Evolutionary conservation across 768 basidiomycete species (phyloP).

Genomic region (Naematelia encephala): DNA sequence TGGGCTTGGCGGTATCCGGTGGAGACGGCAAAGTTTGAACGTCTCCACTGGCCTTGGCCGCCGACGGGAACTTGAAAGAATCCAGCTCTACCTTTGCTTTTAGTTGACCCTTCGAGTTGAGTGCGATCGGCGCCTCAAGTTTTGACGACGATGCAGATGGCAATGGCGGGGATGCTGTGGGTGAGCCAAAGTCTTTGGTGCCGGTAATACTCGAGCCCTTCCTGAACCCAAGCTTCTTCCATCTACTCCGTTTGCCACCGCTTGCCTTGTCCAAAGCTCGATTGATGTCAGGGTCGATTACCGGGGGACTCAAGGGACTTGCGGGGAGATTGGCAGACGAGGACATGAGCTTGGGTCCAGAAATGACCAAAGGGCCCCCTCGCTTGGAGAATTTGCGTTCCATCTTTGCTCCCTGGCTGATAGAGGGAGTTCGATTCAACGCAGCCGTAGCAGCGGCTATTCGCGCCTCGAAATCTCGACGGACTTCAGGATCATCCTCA

Average conservation of each 20-base stretch:
- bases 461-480: slow-evolving; percentile 38
- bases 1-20: not conserved
- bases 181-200: not conserved
- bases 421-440: slow-evolving; percentile 35
- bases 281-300: slow-evolving; percentile 4
- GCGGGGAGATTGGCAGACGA: slow-evolving; percentile 29
- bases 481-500: slow-evolving; percentile 20
- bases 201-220: slow-evolving; percentile 17
- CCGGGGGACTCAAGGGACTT: slow-evolving; percentile 16
- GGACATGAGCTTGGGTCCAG: slow-evolving; percentile 36
- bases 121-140: slow-evolving; percentile 26
- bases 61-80: slow-evolving; percentile 23
- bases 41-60: not conserved
- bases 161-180: not conserved
- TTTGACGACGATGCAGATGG: slow-evolving; percentile 4
- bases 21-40: not conserved
- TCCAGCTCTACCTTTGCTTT: slow-evolving; percentile 17
- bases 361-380: slow-evolving; percentile 33
- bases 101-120: slow-evolving; percentile 4
- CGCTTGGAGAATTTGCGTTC: slow-evolving; percentile 33
- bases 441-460: slow-evolving; percentile 42
- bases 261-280: slow-evolving; percentile 30
- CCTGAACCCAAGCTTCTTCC: slow-evolving; percentile 38
- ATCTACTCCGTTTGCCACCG: slow-evolving; percentile 27
- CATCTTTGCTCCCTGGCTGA: slow-evolving; percentile 11